phyloP scores from a whole-genome alignment of 176 grass and related monocot species.

The Dendrocalamus sinicus region DNA sequence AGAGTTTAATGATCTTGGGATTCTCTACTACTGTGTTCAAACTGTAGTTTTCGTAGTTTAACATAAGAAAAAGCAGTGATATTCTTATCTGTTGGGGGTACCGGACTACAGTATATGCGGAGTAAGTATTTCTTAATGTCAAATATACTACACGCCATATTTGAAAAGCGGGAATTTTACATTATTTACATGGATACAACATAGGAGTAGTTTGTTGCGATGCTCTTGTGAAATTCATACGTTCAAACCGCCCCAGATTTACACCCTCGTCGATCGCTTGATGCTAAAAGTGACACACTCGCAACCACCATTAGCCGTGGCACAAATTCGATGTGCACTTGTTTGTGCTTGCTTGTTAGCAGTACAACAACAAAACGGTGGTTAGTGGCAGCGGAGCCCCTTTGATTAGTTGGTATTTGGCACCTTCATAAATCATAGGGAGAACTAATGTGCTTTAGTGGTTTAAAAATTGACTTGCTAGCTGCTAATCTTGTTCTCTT shows the following conservation, averaged over 20 bases:
- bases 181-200: too few relatives aligned
- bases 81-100: neutral
- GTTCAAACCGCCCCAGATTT: too few relatives aligned
- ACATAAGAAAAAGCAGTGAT: neutral
- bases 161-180: too few relatives aligned
- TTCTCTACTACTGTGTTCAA: conserved; percentile 27
- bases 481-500: conserved; percentile 39
- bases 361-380: neutral
- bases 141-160: too few relatives aligned
- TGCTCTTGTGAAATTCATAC: too few relatives aligned
- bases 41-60: neutral
- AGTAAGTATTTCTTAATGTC: too few relatives aligned
- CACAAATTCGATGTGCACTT: neutral
- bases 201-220: too few relatives aligned
- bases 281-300: neutral
- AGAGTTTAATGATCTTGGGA: conserved; percentile 36
- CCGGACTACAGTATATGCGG: neutral
- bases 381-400: conserved; percentile 20
- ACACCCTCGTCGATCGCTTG: neutral
- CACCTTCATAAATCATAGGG: neutral
- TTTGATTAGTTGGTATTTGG: neutral
- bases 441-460: neutral
- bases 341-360: neutral
- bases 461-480: conserved; percentile 19
- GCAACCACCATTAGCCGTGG: neutral